These are phyloP conservation scores for Leccinum subrobustum DNA, from an alignment of 1,284 basidiomycete genomes.

Conservation along the genomic window DNA sequence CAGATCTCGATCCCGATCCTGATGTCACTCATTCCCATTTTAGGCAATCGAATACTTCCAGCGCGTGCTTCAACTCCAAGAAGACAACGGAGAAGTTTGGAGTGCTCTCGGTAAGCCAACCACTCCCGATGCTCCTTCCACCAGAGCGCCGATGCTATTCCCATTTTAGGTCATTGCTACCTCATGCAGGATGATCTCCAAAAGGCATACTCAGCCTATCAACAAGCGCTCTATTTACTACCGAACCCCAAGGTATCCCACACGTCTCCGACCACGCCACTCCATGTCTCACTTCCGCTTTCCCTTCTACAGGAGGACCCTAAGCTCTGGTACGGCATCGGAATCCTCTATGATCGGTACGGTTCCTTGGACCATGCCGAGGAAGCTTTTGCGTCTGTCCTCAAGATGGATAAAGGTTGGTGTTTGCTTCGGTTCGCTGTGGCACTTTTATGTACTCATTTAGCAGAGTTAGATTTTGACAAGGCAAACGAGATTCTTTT, in stretches of 20 bases:
- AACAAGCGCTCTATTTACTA: conserved; percentile 94
- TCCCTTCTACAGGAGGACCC: conserved; percentile 73
- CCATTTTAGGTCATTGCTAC: conserved; percentile 83
- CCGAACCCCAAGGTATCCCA: conserved; percentile 84
- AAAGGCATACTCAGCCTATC: conserved; percentile 98
- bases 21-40: conserved; percentile 34
- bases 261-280: conserved; percentile 1
- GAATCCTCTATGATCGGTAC: conserved; percentile 97
- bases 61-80: conserved; percentile 48
- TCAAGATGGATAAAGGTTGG: conserved; percentile 91
- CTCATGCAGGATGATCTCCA: conserved; percentile 99
- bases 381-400: conserved; percentile 95
- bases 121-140: conserved; percentile 18
- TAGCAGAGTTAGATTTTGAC: conserved; percentile 81
- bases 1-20: conserved; percentile 33
- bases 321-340: conserved; percentile 99
- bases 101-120: conserved; percentile 74
- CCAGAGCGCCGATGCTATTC: conserved; percentile 23
- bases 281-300: conserved; percentile 19
- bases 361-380: conserved; percentile 98
- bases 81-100: conserved; percentile 44
- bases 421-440: conserved; percentile 14
- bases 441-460: conserved; percentile 33
- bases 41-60: conserved; percentile 96
- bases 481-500: conserved; percentile 99